Conservation (phyloP, 257 asterid genomes). For the Solanum etuberosum region DNA sequence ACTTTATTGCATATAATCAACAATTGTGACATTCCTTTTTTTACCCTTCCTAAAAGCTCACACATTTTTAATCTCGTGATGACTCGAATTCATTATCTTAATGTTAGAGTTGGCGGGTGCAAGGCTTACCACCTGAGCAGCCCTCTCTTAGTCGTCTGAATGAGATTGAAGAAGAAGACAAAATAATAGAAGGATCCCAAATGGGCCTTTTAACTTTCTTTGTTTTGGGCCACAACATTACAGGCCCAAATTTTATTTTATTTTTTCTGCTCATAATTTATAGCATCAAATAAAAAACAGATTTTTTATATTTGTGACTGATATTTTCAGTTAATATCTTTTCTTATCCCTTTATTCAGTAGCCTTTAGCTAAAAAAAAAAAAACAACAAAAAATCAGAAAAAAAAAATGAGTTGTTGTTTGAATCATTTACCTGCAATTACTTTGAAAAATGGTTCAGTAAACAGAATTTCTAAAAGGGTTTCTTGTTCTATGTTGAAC, state of each 20-base stretch:
- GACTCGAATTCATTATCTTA: not conserved
- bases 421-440: conserved; percentile 40
- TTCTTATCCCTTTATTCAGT: not conserved
- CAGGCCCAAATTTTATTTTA: not conserved
- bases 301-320: not conserved
- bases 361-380: not conserved
- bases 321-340: not conserved
- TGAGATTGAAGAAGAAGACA: not conserved
- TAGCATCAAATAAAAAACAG: not conserved
- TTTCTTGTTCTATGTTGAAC: conserved; percentile 21
- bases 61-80: not conserved
- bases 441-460: conserved; percentile 23
- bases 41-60: not conserved
- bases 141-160: not conserved
- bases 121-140: not conserved
- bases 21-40: not conserved
- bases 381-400: not conserved
- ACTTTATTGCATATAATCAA: not conserved
- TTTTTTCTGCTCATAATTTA: not conserved
- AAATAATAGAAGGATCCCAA: not conserved
- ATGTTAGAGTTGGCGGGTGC: not conserved
- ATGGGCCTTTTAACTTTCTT: not conserved
- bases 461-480: conserved; percentile 20
- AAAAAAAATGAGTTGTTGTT: conserved; percentile 37
- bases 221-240: not conserved